Evolutionary conservation across 1,284 basidiomycete species (phyloP), one percentile per base, ranked within the genome.

Genomic region (Ceratorhiza oryzae-sativae): DNA sequence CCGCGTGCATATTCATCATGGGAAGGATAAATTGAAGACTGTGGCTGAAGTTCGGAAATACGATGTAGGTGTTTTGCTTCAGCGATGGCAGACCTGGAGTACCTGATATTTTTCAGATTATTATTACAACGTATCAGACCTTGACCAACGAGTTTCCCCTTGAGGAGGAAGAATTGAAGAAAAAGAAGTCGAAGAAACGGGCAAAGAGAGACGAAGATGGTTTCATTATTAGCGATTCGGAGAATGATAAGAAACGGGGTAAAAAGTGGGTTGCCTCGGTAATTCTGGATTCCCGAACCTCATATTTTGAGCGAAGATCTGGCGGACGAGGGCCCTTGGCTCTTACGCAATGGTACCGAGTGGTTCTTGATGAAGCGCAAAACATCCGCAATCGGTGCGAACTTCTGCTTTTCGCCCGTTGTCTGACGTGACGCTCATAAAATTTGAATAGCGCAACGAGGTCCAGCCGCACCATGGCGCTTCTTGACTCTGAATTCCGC

Each of bases 51-150:
- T 89, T 36, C 83, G 83, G 75, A 79, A 84, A 39, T 85, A 84
- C 73, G 89, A 91, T 77, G 88, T 90, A 49, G 71, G 56, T 68
- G 68, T 70, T 70, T 42, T 25, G 59, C 32, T 71, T 42, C 30
- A 42, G 23, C n/a, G n/a, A n/a, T n/a, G n/a, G n/a, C n/a, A n/a
- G n/a, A n/a, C n/a, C n/a, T n/a, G n/a, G n/a, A n/a, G n/a, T n/a
- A n/a, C n/a, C n/a, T n/a, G n/a, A n/a, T 18, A 3, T 34, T 18
- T n/a, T 36, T 20, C 51, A 77, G 87, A 82, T 90, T 34, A 81
- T 90, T 23, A 85, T 91, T 68, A 90, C 89, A 2, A 88, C 88
- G 0, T 90, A 90, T 75, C 88, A 88, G 74, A 89, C 88, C 0
- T 81, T 90, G 10, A 83, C 81, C 65, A 77, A 80, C 46, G 88